Base-by-base conservation (phyloP, 805 yeast species). In the Wickerhamomyces alni region DNA sequence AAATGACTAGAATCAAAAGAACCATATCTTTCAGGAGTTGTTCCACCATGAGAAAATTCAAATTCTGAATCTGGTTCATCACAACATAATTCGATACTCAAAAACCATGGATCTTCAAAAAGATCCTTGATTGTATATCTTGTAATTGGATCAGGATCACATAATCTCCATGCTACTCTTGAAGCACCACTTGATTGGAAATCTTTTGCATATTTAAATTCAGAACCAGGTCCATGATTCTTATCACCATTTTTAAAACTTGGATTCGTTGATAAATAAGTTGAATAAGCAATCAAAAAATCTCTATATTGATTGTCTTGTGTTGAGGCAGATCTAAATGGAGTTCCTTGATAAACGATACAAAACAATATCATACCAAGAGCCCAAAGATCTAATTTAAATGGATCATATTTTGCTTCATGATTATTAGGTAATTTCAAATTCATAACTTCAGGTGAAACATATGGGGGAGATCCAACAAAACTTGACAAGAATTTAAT, bases 391-490 rank as follows among this genome's bases (percentile, higher is more conserved):
- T 84, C 94, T 69, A 82, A 75, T 44, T 70, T 69, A 50, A 76
- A 78, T 1, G 88, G 83, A 54, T 82, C 75, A 59, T 77, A 80
- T 5, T 72, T 61, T 22, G 56, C 53, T 17, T 50, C 57, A 37
- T 57, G 53, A 39, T 58, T 51, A 8, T 52, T 39, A 39, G 55
- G 60, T 29, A 64, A 72, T 43, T 66, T 69, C 45, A 74, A 63
- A 21, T 62, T 56, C 74, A 77, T 72, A 13, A 82, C 85, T 59
- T 84, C 93, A 2, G 94, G 93, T 5, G 91, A 78, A 11, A 82
- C 75, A 58, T 82, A 84, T 1, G 93, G 93, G 4, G 93, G 87
- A 1, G 89, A 82, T 2, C 94, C 93, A 32, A 82, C 82, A 56
- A 73, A 72, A 2, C 76, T 64, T 31, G 70, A 63, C 29, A 63